Conservation (phyloP, 2,329 filamentous ascomycete genomes). For the Colletotrichum magnum region DNA sequence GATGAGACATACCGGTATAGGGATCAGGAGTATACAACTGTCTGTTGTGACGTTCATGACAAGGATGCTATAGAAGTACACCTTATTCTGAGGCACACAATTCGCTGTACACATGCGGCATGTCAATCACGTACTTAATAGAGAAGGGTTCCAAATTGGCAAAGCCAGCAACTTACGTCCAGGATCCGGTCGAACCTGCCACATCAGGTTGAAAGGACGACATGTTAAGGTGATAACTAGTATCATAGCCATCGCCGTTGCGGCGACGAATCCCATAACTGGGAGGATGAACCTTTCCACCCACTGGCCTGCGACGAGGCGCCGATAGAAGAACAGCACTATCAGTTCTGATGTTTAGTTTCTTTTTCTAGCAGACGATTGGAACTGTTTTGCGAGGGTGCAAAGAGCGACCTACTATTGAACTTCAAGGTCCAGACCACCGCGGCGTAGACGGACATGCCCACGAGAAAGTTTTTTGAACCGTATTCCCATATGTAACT, state of each 20-base stretch:
- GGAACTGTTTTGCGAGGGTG: neutral
- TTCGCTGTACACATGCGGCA: conserved; percentile 31
- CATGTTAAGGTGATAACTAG: conserved; percentile 49
- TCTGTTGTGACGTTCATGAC: conserved; percentile 52
- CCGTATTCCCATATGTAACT: conserved; percentile 46
- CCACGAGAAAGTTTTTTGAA: conserved; percentile 53
- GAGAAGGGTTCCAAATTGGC: accelerated
- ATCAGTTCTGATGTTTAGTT: neutral
- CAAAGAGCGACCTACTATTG: conserved; percentile 45
- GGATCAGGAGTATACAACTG: conserved; percentile 52
- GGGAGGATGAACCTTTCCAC: conserved; percentile 54
- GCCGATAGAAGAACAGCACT: conserved; percentile 56
- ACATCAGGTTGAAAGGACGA: conserved; percentile 51
- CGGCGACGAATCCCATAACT: conserved; percentile 48
- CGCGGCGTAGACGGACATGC: conserved; percentile 47
- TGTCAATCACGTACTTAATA: neutral
- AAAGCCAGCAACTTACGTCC: conserved; percentile 47
- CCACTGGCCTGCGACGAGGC: conserved; percentile 52
- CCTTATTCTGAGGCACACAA: conserved; percentile 51
- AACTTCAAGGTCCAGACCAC: conserved; percentile 58
- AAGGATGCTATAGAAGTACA: conserved; percentile 50
- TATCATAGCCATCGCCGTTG: conserved; percentile 46
- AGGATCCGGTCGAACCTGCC: conserved; percentile 54
- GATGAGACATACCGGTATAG: conserved; percentile 47
- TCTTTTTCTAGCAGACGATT: no score